Evolutionary conservation across 805 yeast species (phyloP).

Genomic region (Hanseniaspora hatyaiensis): DNA sequence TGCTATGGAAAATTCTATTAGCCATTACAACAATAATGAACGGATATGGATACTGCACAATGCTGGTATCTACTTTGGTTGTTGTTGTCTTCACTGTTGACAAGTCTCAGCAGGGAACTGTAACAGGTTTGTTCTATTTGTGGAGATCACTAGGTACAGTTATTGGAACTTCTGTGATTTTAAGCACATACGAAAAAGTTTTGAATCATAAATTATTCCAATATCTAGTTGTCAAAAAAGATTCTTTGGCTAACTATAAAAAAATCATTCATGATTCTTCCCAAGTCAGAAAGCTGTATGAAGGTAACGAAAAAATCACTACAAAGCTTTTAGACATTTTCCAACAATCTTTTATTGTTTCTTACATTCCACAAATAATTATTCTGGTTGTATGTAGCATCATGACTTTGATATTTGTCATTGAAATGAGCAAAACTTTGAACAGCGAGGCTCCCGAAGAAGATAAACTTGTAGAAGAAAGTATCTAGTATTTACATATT

Average conservation of each 20-base stretch:
- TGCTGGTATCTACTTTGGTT: constrained; percentile 50
- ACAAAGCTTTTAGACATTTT: constrained; percentile 20
- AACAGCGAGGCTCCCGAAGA: background rate
- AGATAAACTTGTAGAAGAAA: background rate
- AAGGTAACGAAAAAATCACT: constrained; percentile 14
- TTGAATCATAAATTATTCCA: constrained; percentile 27
- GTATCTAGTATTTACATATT: background rate
- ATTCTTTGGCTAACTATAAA: constrained; percentile 22
- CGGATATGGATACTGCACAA: constrained; percentile 41
- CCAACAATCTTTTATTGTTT: constrained; percentile 23
- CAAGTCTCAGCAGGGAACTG: constrained; percentile 36
- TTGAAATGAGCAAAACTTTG: constrained; percentile 1
- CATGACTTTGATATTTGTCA: constrained; percentile 16
- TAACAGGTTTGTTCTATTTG: constrained; percentile 39
- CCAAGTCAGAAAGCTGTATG: constrained; percentile 23
- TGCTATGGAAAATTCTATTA: constrained; percentile 27
- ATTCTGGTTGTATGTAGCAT: constrained; percentile 21
- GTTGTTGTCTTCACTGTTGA: constrained; percentile 38
- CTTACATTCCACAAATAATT: constrained; percentile 25
- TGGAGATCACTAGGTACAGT: constrained; percentile 41
- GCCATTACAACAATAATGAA: constrained; percentile 29
- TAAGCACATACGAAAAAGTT: constrained; percentile 31
- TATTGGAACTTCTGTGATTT: constrained; percentile 35
- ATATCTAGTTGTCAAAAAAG: constrained; percentile 24
- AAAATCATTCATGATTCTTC: constrained; percentile 25